Base-by-base conservation (phyloP, 805 yeast species). In the Metschnikowia anglica region DNA sequence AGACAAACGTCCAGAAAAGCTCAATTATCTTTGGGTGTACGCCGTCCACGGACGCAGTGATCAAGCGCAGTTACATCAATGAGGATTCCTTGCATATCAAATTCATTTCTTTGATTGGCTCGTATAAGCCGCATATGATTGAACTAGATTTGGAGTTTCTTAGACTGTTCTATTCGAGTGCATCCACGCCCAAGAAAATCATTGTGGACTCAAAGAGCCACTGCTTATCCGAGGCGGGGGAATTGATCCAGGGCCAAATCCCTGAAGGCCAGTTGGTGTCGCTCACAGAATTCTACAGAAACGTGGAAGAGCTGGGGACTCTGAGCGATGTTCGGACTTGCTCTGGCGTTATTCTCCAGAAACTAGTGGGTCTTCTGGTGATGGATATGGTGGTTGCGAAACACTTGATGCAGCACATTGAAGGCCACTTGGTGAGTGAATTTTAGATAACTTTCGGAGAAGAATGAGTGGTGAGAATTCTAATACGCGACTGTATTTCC, bases 121-220 rank as follows among this genome's bases (percentile, higher is more conserved):
- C 84, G 15, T 82, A 81, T 57, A 79, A 80, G 56, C 86, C 86
- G 11, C 73, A 75, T 47, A 81, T 82, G 88, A 68, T 68, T 29
- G 88, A 82, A 59, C 72, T 80, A 39, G 85, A 80, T 47, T 62
- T 61, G 19, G 60, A 63, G 2, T 61, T 75, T 29, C 62, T 78
- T 9, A 52, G 56, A 3, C 42, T 52, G 19, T 57, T 52, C 16
- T 52, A 71, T 44, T 58, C 73, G 13, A 46, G 49, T 1, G 70
- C 72, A 2, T 10, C 25, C 25, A 70, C 72, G 2, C 25, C 25
- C 25, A 23, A 7, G 10, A 66, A 70, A 42, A 70, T 82, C 23
- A 60, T 82, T 5, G 85, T 81, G 3, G 88, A 82, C 52, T 80
- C 87, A 0, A 65, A 63, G 32, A 75, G 73, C 13, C 84, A 81